Evolutionary conservation across 495 filamentous ascomycete genomes (phyloP).

Genomic region (Aspergillus asperescens): DNA sequence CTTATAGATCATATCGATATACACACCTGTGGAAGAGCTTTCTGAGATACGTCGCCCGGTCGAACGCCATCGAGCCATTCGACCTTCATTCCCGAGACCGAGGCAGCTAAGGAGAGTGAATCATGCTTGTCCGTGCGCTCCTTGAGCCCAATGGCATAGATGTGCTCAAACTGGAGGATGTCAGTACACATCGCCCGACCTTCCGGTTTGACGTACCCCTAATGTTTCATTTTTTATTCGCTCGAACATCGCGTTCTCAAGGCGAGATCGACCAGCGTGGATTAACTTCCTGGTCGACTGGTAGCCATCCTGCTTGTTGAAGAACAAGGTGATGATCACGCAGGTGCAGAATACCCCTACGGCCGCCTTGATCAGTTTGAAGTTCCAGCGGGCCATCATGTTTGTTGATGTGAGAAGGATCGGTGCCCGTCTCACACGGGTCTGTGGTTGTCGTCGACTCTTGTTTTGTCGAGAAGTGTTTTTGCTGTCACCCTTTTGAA

Average conservation of each 20-base stretch:
- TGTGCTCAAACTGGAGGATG: constrained; percentile 24
- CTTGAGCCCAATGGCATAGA: constrained; percentile 59
- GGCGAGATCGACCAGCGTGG: constrained; percentile 10
- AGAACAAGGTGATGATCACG: constrained; percentile 3
- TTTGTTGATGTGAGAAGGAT: background rate
- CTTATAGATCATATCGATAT: too few relatives aligned
- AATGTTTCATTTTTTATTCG: constrained; percentile 27
- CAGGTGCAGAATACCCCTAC: constrained; percentile 11
- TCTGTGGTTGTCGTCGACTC: background rate
- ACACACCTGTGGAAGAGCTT: constrained; percentile 23
- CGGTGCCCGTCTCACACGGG: background rate
- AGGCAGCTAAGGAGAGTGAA: constrained; percentile 50
- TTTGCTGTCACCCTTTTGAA: background rate
- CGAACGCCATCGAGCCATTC: constrained; percentile 50
- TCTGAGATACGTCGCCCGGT: constrained; percentile 20
- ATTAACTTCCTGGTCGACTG: constrained; percentile 13
- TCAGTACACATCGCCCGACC: background rate
- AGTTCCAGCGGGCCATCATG: constrained; percentile 11
- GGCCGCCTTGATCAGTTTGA: constrained; percentile 11
- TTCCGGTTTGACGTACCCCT: constrained; percentile 19
- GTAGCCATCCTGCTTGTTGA: constrained; percentile 13
- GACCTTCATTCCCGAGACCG: constrained; percentile 46
- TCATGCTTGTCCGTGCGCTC: constrained; percentile 59
- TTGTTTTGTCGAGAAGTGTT: background rate
- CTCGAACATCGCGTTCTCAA: constrained; percentile 18